Percentiles rank a stretch among this genome's conserved stretches.
Conservation (phyloP, 2,329 filamentous ascomycete genomes). For the Pezicula carpinea region DNA sequence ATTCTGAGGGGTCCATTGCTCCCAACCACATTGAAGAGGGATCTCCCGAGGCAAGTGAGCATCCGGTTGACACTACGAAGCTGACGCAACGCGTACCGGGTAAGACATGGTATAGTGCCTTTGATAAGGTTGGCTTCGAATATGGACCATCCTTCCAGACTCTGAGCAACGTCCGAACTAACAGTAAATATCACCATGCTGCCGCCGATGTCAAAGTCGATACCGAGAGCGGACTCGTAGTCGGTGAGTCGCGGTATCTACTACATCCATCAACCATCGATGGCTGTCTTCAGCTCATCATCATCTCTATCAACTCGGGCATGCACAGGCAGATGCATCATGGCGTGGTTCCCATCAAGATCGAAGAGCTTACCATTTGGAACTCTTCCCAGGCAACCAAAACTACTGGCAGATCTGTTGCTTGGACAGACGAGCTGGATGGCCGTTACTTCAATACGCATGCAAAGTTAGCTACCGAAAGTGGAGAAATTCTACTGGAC, state of each 20-base stretch:
- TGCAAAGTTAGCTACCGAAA: neutral
- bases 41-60: neutral
- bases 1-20: no score
- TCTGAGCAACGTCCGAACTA: slow-evolving; percentile 26
- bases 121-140: slow-evolving; percentile 32
- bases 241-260: slow-evolving; percentile 33
- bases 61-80: no score
- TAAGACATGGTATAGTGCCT: slow-evolving; percentile 28
- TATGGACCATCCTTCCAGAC: slow-evolving; percentile 35
- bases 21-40: neutral
- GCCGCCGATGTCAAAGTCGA: slow-evolving; percentile 21
- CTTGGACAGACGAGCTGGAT: neutral
- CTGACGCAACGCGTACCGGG: slow-evolving; percentile 21
- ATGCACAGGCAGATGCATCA: slow-evolving; percentile 24
- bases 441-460: slow-evolving; percentile 3
- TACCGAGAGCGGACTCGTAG: slow-evolving; percentile 8
- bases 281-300: slow-evolving; percentile 46
- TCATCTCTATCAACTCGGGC: slow-evolving; percentile 25
- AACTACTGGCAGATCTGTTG: neutral
- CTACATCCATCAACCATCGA: slow-evolving; percentile 54
- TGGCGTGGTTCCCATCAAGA: slow-evolving; percentile 31
- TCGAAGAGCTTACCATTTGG: no score
- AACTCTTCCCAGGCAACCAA: neutral
- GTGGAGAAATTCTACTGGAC: neutral
- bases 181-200: slow-evolving; percentile 26